Evolutionary conservation across 1,284 basidiomycete species (phyloP).

Genomic region (Porogramme epimiltina): DNA sequence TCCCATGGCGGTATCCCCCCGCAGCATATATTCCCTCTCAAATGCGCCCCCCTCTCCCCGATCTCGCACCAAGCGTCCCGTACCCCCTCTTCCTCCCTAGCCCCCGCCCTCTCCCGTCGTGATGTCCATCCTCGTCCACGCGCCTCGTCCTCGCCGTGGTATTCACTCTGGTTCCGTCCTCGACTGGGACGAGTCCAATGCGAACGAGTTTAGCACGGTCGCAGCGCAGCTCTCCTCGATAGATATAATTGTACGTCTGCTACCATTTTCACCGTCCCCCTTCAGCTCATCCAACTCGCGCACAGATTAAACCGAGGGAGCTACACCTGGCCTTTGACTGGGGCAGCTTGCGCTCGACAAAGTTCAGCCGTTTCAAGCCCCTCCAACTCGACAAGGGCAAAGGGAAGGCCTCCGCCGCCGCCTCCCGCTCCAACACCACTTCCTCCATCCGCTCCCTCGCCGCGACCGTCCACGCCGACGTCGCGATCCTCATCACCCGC

Average conservation of each 20-base stretch:
- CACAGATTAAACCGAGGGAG: conserved; percentile 18
- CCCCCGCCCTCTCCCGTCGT: not conserved
- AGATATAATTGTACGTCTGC: conserved; percentile 12
- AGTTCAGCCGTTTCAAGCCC: conserved; percentile 17
- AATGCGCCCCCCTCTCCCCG: not conserved
- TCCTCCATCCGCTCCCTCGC: conserved; percentile 12
- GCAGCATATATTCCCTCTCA: not conserved
- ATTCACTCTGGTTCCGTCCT: conserved; percentile 8
- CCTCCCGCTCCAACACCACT: conserved; percentile 18
- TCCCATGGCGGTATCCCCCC: not conserved
- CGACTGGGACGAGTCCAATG: not conserved
- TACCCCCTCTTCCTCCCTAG: no score
- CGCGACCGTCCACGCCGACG: conserved; percentile 17
- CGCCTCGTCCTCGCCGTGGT: conserved; percentile 4
- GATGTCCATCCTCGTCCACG: conserved; percentile 12
- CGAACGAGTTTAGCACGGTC: conserved; percentile 7
- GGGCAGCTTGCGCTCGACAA: conserved; percentile 14
- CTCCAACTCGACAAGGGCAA: conserved; percentile 1
- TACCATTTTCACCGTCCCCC: not conserved
- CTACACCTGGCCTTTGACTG: conserved; percentile 23
- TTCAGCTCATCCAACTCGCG: not conserved
- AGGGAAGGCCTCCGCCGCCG: not conserved
- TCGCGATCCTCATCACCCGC: conserved; percentile 19
- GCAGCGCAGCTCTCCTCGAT: conserved; percentile 12
- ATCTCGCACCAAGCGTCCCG: not conserved